These are phyloP conservation scores for Ascobolus immersus DNA, from an alignment of 495 filamentous ascomycete species.

Conservation along the genomic window DNA sequence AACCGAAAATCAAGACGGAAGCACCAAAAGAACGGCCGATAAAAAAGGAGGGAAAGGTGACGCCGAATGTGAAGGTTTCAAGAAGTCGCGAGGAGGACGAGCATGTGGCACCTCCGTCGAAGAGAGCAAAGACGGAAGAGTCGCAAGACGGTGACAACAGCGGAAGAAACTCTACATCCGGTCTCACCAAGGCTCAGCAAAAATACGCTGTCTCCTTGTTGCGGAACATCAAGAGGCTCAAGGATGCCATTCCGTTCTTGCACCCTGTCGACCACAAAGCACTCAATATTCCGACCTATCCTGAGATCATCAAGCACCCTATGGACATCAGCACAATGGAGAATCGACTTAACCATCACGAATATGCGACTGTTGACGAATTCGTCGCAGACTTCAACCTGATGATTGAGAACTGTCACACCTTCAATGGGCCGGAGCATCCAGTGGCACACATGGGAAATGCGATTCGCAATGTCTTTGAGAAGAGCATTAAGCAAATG, in stretches of 20 bases:
- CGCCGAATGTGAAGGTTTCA: conserved; percentile 10
- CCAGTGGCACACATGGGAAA: conserved; percentile 36
- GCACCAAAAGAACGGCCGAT: too few species aligned
- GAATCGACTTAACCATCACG: conserved; percentile 29
- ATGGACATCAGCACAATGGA: conserved; percentile 74
- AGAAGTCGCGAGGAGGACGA: conserved; percentile 37
- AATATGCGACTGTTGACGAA: conserved; percentile 36
- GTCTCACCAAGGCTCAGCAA: conserved; percentile 23
- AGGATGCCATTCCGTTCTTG: conserved; percentile 43
- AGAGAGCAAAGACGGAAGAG: conserved; percentile 43
- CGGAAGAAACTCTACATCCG: conserved; percentile 9
- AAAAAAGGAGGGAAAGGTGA: too few species aligned
- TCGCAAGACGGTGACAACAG: conserved; percentile 7
- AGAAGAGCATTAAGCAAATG: conserved; percentile 29
- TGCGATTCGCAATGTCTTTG: conserved; percentile 34
- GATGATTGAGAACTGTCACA: conserved; percentile 46
- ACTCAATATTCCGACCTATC: conserved; percentile 47
- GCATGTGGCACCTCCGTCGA: conserved; percentile 42
- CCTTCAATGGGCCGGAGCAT: conserved; percentile 64
- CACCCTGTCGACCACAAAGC: conserved; percentile 46
- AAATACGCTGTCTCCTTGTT: conserved; percentile 27
- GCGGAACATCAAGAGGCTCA: conserved; percentile 54
- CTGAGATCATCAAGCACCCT: conserved; percentile 40
- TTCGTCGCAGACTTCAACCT: conserved; percentile 46
- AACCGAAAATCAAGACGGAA: too few species aligned